Percentiles rank a stretch among this genome's conserved stretches.
Conservation (phyloP, 2,329 filamentous ascomycete genomes). For the Peltaster fructicola region DNA sequence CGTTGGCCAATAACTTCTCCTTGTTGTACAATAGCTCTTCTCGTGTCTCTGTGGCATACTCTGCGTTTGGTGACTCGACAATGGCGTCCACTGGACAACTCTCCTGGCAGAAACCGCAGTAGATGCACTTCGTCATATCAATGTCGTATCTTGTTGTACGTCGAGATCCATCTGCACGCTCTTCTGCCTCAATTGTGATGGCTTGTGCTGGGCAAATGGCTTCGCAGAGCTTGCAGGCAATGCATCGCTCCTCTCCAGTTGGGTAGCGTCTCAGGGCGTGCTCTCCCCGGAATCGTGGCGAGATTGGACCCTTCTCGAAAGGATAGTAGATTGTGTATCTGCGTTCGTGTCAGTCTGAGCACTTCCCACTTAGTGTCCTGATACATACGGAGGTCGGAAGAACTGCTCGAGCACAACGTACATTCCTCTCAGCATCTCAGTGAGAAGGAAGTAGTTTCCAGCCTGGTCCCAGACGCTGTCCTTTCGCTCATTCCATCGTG, state of each 20-base stretch:
- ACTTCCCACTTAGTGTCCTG: conserved; percentile 5
- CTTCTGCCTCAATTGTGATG: conserved; percentile 97
- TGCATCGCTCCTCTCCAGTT: conserved; percentile 94
- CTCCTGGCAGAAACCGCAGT: conserved; percentile 98
- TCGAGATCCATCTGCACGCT: conserved; percentile 87
- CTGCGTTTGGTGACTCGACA: conserved; percentile 56
- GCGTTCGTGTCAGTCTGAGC: conserved; percentile 6
- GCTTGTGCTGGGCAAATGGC: conserved; percentile 95
- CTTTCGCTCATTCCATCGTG: conserved; percentile 63
- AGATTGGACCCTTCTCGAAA: conserved; percentile 97
- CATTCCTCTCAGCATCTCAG: conserved; percentile 95
- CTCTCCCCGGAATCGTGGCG: conserved; percentile 92
- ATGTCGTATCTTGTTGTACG: conserved; percentile 97
- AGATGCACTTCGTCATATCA: conserved; percentile 99
- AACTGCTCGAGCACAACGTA: conserved; percentile 95
- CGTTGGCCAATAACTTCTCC: conserved; percentile 41
- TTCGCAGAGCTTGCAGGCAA: conserved; percentile 98
- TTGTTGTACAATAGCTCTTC: conserved; percentile 98
- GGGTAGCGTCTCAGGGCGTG: conserved; percentile 93
- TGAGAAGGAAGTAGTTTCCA: conserved; percentile 86
- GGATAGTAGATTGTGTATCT: conserved; percentile 98
- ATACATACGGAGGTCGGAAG: conserved; percentile 87
- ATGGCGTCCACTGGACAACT: conserved; percentile 96
- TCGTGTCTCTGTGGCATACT: conserved; percentile 60
- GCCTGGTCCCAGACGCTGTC: conserved; percentile 67